Evolutionary conservation across 345 rosid genomes (phyloP), one percentile per base, ranked within the genome.

Genomic region (Pseudoturritis turrita): DNA sequence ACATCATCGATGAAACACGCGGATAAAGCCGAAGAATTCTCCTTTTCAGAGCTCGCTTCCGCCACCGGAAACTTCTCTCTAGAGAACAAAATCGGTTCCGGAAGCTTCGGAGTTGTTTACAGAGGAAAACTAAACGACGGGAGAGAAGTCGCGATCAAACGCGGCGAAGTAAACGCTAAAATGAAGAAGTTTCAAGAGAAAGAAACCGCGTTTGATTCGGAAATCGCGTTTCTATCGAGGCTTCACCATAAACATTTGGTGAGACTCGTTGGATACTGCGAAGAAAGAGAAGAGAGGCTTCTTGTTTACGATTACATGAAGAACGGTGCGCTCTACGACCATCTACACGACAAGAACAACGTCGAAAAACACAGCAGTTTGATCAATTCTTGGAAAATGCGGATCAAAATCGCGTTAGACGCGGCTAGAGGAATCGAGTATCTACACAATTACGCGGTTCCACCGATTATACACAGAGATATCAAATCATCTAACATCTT

Each of bases 271-370:
- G 99, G 99, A 4, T 91, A 84, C 41, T 95, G 99, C 26, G 89
- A 89, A 41, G 97, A 95, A 25, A 74, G 77, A 7, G 94, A 91
- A 17, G 99, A 94, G 77, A 78, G 81, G 46, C 95, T 94, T 33
- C 65, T 94, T 5, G 98, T 94, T n/a, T 94, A 89, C 52, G 97
- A 94, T 21, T 85, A 77, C 88, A 91, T 91, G 98, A 89, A 86
- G 71, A 83, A 91, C 29, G 98, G 98, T 9, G 92, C 97, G 3
- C 79, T 94, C 4, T 78, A 91, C 37, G 92, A 94, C 66, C 98
- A 87, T 73, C 78, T 94, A 19, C 98, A 91, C 62, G 69, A 80
- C 58, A 82, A 53, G 80, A 77, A 85, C 80, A 87, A 89, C 46
- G 78, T 81, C 5, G 85, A 83, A 26, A 89, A 82, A 77, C 81